phyloP scores from a whole-genome alignment of 2,329 filamentous ascomycete species.

The Paecilomyces variotii region DNA sequence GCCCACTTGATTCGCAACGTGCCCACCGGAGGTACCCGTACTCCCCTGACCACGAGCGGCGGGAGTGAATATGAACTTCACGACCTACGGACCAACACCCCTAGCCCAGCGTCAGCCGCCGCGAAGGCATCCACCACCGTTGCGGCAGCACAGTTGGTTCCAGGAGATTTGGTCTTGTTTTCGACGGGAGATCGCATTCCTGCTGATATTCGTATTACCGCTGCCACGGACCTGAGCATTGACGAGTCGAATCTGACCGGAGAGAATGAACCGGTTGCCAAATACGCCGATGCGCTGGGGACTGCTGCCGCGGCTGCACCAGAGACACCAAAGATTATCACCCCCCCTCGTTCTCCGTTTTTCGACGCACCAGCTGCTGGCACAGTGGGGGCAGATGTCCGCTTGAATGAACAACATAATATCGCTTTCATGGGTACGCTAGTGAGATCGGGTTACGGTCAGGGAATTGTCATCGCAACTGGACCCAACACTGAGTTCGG shows the following conservation, averaged over 20 bases:
- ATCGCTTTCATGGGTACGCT: constrained; percentile 98
- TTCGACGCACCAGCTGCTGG: constrained; percentile 52
- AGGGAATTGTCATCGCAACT: constrained; percentile 95
- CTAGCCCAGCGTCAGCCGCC: constrained; percentile 52
- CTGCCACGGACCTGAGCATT: constrained; percentile 81
- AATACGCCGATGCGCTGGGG: constrained; percentile 58
- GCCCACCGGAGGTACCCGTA: constrained; percentile 14
- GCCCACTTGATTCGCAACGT: constrained; percentile 78
- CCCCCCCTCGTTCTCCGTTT: constrained; percentile 46
- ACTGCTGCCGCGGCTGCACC: constrained; percentile 10
- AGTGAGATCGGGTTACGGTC: constrained; percentile 88
- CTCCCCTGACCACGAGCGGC: constrained; percentile 11
- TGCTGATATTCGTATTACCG: constrained; percentile 89
- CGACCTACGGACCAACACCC: constrained; percentile 36
- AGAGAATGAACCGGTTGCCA: constrained; percentile 85
- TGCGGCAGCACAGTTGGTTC: constrained; percentile 77
- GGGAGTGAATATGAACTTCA: constrained; percentile 44
- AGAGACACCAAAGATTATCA: constrained; percentile 22
- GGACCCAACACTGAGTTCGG: constrained; percentile 92
- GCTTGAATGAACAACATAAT: constrained; percentile 70
- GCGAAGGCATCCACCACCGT: constrained; percentile 77
- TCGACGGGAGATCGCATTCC: constrained; percentile 94
- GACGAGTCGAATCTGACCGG: constrained; percentile 96
- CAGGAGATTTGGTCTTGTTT: constrained; percentile 87
- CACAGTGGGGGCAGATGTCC: constrained; percentile 56